Base-by-base conservation (phyloP, 2,329 filamentous ascomycete species). In the Trichophyton simii region DNA sequence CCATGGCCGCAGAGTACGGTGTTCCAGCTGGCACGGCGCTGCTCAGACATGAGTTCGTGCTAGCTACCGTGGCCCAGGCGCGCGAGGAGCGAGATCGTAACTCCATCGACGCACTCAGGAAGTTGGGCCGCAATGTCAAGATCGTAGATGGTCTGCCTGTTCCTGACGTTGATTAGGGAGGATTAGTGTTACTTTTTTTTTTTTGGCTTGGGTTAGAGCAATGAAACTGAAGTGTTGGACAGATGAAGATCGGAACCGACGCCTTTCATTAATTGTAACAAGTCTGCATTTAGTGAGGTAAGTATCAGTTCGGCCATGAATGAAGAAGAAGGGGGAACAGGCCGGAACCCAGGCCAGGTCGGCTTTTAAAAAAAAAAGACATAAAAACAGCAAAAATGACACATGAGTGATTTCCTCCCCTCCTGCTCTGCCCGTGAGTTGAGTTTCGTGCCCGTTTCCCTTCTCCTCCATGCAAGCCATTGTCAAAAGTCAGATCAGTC, bases 121-220 rank as follows among this genome's bases (percentile, higher is more conserved):
- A 82, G 66, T 71, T 89, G 63, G 88, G 88, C 0, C 75, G 81
- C 65, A 84, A 80, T 67, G 83, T 91, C 74, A 88, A 85, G 77
- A 78, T 94, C 63, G 81, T 89, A 57, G 83, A 91, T 68, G 88
- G 89, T 61, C 72, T 92, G 67, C 88, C 88, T 1, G 83, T 92
- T 41, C 88, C 88, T 3, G 87, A 91, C 67, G 74, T 84, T 46
- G 81, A 84, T 70, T 84, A 61, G 62, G 41, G 18, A 2, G 28
- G 28, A 31, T 31, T 31, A 31, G 28, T 7, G 58, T 34, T 36
- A 38, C 25, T 57, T 36, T 22, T 22, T 22, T 22, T 22, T 22
- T 22, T 22, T 22, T 22, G 22, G 22, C 22, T 22, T 13, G 22
- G 28, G 28, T 7, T 31, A 44, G 15, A 13, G 41, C n/a, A 44